These are phyloP conservation scores for Caulochytrium protostelioides DNA, from an alignment of 371 early-diverging fungal species.

Conservation along the genomic window DNA sequence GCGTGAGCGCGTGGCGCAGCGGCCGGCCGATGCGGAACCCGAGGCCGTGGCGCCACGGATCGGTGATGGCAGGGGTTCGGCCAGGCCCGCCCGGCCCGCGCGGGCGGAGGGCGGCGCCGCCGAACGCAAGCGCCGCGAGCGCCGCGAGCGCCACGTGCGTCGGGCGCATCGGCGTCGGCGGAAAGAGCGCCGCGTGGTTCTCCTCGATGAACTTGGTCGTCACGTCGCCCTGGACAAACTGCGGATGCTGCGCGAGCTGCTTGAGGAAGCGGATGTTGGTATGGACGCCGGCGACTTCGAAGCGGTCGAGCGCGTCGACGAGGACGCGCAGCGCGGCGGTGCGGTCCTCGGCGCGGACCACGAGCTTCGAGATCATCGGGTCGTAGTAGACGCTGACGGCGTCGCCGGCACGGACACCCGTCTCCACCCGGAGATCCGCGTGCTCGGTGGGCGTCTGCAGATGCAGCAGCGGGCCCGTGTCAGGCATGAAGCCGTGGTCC, in stretches of 20 bases:
- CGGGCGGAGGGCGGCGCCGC: neutral
- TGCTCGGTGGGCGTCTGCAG: slow-evolving; percentile 37
- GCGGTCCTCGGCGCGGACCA: slow-evolving; percentile 67
- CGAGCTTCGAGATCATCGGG: slow-evolving; percentile 93
- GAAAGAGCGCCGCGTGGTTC: no score
- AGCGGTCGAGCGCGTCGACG: slow-evolving; percentile 55
- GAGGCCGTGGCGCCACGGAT: no score
- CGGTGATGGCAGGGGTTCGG: no score
- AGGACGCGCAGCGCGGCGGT: slow-evolving; percentile 58
- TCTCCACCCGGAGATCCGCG: slow-evolving; percentile 58
- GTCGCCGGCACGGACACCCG: slow-evolving; percentile 80
- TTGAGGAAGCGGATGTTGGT: slow-evolving; percentile 84
- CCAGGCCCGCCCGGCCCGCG: neutral
- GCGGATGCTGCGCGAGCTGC: slow-evolving; percentile 50
- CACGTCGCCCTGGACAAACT: slow-evolving; percentile 67
- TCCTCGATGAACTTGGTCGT: slow-evolving; percentile 84
- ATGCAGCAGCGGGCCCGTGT: slow-evolving; percentile 67
- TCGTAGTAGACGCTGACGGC: slow-evolving; percentile 79
- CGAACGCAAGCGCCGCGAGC: neutral
- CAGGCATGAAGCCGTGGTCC: slow-evolving; percentile 69
- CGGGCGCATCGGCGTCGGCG: no score
- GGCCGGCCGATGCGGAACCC: no score
- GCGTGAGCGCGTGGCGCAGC: no score
- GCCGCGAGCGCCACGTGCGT: no score
- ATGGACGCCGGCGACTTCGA: slow-evolving; percentile 65